Percentiles rank a stretch among this genome's conserved stretches.
Conservation (phyloP, 768 basidiomycete species). For the Hygrophoropsis aurantiaca region DNA sequence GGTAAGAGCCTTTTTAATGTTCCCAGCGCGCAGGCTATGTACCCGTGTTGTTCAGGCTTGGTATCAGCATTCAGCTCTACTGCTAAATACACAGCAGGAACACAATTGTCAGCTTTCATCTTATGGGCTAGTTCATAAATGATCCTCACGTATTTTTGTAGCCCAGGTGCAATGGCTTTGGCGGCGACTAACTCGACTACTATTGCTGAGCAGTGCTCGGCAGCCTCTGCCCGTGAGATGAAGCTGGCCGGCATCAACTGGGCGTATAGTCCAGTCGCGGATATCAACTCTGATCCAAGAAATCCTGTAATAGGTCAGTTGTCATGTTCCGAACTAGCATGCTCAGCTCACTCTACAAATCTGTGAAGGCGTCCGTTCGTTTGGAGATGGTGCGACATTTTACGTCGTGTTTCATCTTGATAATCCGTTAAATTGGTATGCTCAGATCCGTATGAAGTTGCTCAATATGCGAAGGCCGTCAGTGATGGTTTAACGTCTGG, state of each 20-base stretch:
- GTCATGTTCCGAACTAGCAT: too few species aligned
- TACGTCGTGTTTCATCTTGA: neutral
- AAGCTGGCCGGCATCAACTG: slow-evolving; percentile 66
- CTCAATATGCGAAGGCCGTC: slow-evolving; percentile 46
- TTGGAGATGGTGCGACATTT: slow-evolving; percentile 54
- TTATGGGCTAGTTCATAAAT: neutral
- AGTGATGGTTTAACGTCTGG: slow-evolving; percentile 45
- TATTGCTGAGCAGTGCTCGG: slow-evolving; percentile 45
- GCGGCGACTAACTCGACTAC: slow-evolving; percentile 51
- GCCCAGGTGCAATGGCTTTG: slow-evolving; percentile 75
- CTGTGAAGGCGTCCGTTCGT: slow-evolving; percentile 73
- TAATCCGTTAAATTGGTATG: neutral
- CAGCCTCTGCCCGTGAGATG: slow-evolving; percentile 57
- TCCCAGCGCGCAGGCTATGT: neutral
- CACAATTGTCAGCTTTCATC: slow-evolving; percentile 58
- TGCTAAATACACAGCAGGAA: slow-evolving; percentile 43
- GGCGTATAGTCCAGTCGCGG: slow-evolving; percentile 70
- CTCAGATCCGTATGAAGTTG: slow-evolving; percentile 55
- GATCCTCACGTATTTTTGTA: slow-evolving; percentile 18
- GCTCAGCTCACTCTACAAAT: slow-evolving; percentile 22
- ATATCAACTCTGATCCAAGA: slow-evolving; percentile 66
- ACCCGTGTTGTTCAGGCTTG: slow-evolving; percentile 46
- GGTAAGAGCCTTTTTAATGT: slow-evolving; percentile 36
- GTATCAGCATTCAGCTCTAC: slow-evolving; percentile 66
- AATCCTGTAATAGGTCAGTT: slow-evolving; percentile 73